phyloP scores from a whole-genome alignment of 192 early-diverging fungal genomes.

The Pilaira anomala region DNA sequence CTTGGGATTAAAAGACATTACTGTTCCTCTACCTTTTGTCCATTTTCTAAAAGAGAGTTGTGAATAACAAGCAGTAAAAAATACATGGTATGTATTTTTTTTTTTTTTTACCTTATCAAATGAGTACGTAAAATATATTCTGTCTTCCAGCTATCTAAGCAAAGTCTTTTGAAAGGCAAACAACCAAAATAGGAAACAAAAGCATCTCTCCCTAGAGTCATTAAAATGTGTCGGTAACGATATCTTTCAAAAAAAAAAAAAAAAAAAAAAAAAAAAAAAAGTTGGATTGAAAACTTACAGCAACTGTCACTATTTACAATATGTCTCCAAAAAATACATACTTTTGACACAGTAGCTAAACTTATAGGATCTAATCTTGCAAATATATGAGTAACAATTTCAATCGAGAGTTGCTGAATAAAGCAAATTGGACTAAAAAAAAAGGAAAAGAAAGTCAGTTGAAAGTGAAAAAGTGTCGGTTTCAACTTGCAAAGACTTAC shows the following conservation, averaged over 20 bases:
- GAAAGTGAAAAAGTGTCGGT: too few species aligned
- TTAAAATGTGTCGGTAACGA: too few species aligned
- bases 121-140: conserved; percentile 41
- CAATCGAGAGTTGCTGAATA: conserved; percentile 29
- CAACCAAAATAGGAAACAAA: conserved; percentile 44
- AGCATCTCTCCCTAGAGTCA: conserved; percentile 40
- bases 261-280: too few species aligned
- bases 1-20: conserved; percentile 51
- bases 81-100: too few species aligned
- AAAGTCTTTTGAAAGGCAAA: conserved; percentile 32
- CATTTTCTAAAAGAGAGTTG: conserved; percentile 33
- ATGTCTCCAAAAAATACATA: conserved; percentile 35
- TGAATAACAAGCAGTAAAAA: too few species aligned
- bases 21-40: conserved; percentile 47
- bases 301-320: conserved; percentile 36
- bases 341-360: conserved; percentile 21
- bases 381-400: conserved; percentile 37
- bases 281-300: conserved; percentile 40
- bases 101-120: conserved; percentile 37
- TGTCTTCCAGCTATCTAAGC: conserved; percentile 35
- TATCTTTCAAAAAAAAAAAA: too few species aligned
- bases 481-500: too few species aligned
- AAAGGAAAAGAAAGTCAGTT: not conserved
- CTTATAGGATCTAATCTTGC: conserved; percentile 33
- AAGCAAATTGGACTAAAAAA: conserved; percentile 12